These are phyloP conservation scores for Cryptococcus sp. DNA, from an alignment of 1,284 basidiomycete genomes.

Conservation along the genomic window DNA sequence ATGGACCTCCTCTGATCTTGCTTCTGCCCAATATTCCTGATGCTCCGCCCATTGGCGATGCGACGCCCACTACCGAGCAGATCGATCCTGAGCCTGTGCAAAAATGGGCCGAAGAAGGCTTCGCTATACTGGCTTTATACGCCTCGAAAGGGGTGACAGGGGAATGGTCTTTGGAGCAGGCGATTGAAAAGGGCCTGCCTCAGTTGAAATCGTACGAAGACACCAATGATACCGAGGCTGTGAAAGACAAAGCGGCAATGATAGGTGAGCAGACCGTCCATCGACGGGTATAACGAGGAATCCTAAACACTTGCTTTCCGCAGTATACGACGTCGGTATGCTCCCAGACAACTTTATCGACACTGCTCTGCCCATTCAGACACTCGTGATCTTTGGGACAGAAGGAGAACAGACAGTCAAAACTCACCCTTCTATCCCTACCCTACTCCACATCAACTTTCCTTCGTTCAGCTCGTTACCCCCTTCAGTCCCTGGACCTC, in stretches of 20 bases:
- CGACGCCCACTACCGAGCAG: constrained; percentile 10
- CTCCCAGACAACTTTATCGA: constrained; percentile 8
- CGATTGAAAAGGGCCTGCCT: constrained; percentile 7
- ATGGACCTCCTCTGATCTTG: constrained; percentile 11
- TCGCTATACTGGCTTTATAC: constrained; percentile 7
- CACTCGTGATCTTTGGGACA: constrained; percentile 1
- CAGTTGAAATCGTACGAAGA: constrained; percentile 5
- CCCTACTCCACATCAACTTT: not conserved
- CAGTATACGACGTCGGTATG: constrained; percentile 12
- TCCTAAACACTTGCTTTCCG: too few relatives aligned
- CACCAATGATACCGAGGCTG: constrained; percentile 4
- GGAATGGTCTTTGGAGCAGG: constrained; percentile 5
- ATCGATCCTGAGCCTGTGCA: constrained; percentile 16
- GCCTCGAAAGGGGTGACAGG: constrained; percentile 4
- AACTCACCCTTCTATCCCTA: constrained; percentile 6
- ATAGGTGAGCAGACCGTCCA: constrained; percentile 3
- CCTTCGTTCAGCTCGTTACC: not conserved
- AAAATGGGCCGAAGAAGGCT: constrained; percentile 20
- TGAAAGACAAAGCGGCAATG: constrained; percentile 11
- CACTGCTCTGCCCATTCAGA: not conserved
- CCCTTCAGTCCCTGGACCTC: constrained; percentile 1
- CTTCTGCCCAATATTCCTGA: constrained; percentile 8
- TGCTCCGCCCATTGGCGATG: constrained; percentile 7
- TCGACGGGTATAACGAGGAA: not conserved
- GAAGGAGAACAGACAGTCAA: not conserved